Base-by-base conservation (phyloP, 495 filamentous ascomycete species). In the Aspergillus biplanus region DNA sequence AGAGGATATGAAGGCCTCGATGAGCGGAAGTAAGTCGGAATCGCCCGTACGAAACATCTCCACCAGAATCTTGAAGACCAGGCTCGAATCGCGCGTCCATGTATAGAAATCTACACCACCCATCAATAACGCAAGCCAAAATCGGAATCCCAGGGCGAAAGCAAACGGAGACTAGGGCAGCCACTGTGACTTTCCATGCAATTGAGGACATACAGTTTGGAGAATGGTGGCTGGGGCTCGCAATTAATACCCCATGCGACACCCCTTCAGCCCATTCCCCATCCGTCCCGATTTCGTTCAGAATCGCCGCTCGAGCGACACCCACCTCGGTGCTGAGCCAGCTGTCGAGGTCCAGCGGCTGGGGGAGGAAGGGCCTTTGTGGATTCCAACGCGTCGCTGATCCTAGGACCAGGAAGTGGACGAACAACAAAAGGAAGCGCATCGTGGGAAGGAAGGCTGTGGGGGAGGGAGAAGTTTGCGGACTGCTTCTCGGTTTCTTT, bases 41-140 rank as follows among this genome's bases (percentile, higher is more conserved):
- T 90, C 83, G 39, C 80, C 84, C 52, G 82, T 70, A 65, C 77
- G 75, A 69, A 89, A 86, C 35, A 81, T 68, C 63, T 91, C 88
- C 39, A 87, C 74, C 34, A 91, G 62, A 11, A 73, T 72, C 65
- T 88, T 89, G 71, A 87, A 80, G 5, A 85, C 83, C 63, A 92
- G 74, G 8, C 86, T 82, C n/a, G 85, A 81, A 68, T 91, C 89
- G 61, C 89, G 79, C n/a, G 86, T 89, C 89, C 89, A 92, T 11
- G 88, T 88, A 64, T 84, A 91, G 52, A 73, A 80, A 48, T 79
- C 75, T 78, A 33, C 27, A 13, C 48, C 47, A 35, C 15, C 27
- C 21, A 4, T 9, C 16, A n/a, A n/a, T 50, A 18, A 46, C n/a
- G 27, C 7, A 34, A 44, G 15, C 34, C 2, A 33, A 33, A 9